A percentile compares a stretch with the other conserved stretches of the same genome.
These are phyloP conservation scores for Celoporthe dispersa DNA, from an alignment of 2,329 filamentous ascomycete genomes.

Conservation along the genomic window DNA sequence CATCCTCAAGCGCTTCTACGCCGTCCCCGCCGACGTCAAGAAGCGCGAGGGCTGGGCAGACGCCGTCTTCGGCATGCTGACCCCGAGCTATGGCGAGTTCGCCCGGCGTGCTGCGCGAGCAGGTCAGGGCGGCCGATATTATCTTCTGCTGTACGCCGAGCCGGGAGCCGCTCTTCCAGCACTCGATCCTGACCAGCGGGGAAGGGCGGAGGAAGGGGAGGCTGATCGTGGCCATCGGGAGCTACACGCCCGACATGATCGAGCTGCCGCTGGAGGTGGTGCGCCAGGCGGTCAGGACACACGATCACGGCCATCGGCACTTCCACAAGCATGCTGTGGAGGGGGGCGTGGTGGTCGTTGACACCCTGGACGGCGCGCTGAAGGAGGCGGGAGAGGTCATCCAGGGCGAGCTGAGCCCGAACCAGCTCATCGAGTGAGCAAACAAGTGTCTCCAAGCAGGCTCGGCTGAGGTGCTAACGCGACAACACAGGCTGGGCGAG, in stretches of 20 bases:
- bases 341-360: slow-evolving; percentile 70
- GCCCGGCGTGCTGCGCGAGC: slow-evolving; percentile 68
- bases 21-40: slow-evolving; percentile 49
- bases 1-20: slow-evolving; percentile 54
- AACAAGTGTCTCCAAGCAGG: not conserved
- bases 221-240: slow-evolving; percentile 74
- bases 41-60: slow-evolving; percentile 64
- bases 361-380: slow-evolving; percentile 78
- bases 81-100: slow-evolving; percentile 72
- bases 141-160: slow-evolving; percentile 91
- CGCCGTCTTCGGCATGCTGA: slow-evolving; percentile 71
- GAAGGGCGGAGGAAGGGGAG: slow-evolving; percentile 73
- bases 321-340: slow-evolving; percentile 70
- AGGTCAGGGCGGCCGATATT: slow-evolving; percentile 74
- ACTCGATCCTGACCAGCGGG: slow-evolving; percentile 69
- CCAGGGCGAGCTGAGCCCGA: slow-evolving; percentile 71
- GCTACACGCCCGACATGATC: slow-evolving; percentile 73
- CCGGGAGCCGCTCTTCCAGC: slow-evolving; percentile 74
- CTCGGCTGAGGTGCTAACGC: not conserved
- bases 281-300: slow-evolving; percentile 59
- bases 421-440: slow-evolving; percentile 78
- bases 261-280: slow-evolving; percentile 82
- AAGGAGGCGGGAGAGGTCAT: slow-evolving; percentile 88
- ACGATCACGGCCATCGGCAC: slow-evolving; percentile 55
- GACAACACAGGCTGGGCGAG: slow-evolving; percentile 68